A percentile compares a stretch with the other conserved stretches of the same genome.
These are phyloP conservation scores for Dissoconium aciculare DNA, from an alignment of 2,329 filamentous ascomycete species.

Conservation along the genomic window DNA sequence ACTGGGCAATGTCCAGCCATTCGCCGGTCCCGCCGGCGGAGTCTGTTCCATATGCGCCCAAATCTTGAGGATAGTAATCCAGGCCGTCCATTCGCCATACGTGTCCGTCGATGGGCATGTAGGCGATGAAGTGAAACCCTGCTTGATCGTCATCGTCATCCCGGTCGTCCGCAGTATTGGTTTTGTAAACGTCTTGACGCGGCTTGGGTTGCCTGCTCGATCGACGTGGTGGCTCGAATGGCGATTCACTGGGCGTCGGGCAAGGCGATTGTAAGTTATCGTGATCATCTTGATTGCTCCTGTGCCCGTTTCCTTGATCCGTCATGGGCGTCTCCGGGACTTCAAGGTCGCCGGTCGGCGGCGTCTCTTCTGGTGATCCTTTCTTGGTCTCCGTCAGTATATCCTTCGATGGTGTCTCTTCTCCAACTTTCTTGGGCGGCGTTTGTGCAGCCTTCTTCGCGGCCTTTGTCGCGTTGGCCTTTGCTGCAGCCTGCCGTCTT, in stretches of 20 bases:
- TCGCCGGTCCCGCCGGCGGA: constrained; percentile 31
- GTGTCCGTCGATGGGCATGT: constrained; percentile 56
- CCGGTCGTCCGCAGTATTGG: constrained; percentile 29
- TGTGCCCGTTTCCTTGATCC: no score
- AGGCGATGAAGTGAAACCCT: constrained; percentile 79
- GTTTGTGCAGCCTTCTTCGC: constrained; percentile 16
- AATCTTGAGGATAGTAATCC: constrained; percentile 50
- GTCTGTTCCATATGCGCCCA: constrained; percentile 35
- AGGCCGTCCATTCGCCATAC: constrained; percentile 87
- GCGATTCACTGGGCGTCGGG: background rate
- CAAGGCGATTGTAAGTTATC: background rate
- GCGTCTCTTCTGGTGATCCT: background rate
- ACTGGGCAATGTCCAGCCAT: constrained; percentile 53
- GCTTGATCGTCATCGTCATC: constrained; percentile 40
- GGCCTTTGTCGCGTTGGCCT: constrained; percentile 17
- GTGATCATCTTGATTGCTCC: background rate
- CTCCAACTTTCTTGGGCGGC: background rate
- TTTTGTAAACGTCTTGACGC: constrained; percentile 25
- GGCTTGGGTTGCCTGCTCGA: constrained; percentile 20
- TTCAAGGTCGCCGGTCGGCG: background rate
- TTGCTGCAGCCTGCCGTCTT: constrained; percentile 19
- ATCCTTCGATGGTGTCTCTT: no score
- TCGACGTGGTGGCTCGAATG: constrained; percentile 8
- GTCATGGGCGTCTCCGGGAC: no score
- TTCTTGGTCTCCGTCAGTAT: no score